Percentiles rank a stretch among this genome's conserved stretches.
Conservation (phyloP, 257 asterid species). For the Cinchona pubescens region DNA sequence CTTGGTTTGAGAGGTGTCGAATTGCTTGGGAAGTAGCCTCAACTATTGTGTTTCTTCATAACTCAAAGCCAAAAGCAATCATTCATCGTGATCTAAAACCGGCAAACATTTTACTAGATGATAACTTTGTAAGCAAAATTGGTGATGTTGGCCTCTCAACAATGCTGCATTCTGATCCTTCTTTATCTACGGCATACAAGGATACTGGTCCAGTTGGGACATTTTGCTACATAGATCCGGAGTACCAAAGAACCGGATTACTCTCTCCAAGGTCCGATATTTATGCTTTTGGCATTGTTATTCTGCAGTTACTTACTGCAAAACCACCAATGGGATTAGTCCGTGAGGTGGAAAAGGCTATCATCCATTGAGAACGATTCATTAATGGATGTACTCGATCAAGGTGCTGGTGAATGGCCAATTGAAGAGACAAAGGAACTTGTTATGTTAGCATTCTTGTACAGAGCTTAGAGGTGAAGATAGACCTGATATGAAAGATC, state of each 20-base stretch:
- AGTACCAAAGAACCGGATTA: conserved; percentile 78
- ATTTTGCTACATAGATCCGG: conserved; percentile 81
- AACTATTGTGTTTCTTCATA: conserved; percentile 77
- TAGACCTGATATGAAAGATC: conserved; percentile 56
- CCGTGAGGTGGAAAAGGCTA: conserved; percentile 56
- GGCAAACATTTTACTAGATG: conserved; percentile 82
- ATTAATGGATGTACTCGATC: conserved; percentile 47
- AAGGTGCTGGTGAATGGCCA: conserved; percentile 73
- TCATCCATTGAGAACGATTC: conserved; percentile 34
- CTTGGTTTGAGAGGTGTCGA: conserved; percentile 71
- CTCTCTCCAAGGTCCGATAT: conserved; percentile 66
- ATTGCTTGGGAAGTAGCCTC: conserved; percentile 93
- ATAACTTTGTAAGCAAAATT: conserved; percentile 68
- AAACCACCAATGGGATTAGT: conserved; percentile 68
- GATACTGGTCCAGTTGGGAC: conserved; percentile 66
- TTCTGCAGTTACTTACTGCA: conserved; percentile 72
- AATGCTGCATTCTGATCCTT: conserved; percentile 40
- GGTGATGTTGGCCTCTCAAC: conserved; percentile 86
- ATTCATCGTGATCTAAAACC: conserved; percentile 93
- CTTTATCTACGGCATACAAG: conserved; percentile 31
- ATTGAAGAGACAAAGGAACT: conserved; percentile 53
- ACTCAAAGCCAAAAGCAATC: conserved; percentile 60
- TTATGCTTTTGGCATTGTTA: conserved; percentile 73
- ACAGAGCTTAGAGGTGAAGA: conserved; percentile 62
- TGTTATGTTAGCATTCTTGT: conserved; percentile 62